These are phyloP conservation scores for Calonectria naviculata DNA, from an alignment of 2,329 filamentous ascomycete species.

Conservation along the genomic window DNA sequence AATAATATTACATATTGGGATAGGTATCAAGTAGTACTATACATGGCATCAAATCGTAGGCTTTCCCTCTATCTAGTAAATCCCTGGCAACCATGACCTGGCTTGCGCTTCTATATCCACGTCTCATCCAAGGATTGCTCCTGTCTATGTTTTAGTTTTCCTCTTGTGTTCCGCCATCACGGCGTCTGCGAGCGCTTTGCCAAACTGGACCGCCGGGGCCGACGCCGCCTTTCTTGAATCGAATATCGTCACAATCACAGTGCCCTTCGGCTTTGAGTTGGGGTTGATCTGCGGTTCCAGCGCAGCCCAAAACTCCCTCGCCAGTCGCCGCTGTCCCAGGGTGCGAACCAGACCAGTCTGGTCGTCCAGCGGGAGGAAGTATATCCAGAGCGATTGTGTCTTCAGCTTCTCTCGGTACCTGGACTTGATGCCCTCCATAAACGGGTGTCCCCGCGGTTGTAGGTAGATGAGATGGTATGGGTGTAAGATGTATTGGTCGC, in stretches of 20 bases:
- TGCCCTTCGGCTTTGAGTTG: constrained; percentile 28
- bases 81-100: not conserved
- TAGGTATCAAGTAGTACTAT: not conserved
- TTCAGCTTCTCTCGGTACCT: constrained; percentile 40
- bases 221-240: constrained; percentile 30
- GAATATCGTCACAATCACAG: constrained; percentile 27
- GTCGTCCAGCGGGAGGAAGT: constrained; percentile 28
- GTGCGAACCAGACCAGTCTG: constrained; percentile 39
- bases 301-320: constrained; percentile 39
- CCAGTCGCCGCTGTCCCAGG: constrained; percentile 39
- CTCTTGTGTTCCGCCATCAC: constrained; percentile 27
- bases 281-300: constrained; percentile 42
- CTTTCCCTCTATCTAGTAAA: not conserved
- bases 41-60: not conserved
- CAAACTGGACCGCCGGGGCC: constrained; percentile 35
- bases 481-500: constrained; percentile 44
- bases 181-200: constrained; percentile 33
- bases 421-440: constrained; percentile 37
- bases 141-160: not conserved
- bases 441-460: constrained; percentile 46
- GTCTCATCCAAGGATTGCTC: not conserved
- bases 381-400: constrained; percentile 48
- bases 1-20: not conserved
- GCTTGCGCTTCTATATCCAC: not conserved
- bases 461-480: constrained; percentile 47